These are phyloP conservation scores for Picea mariana DNA, from an alignment of 83 land plant genomes.

Conservation along the genomic window DNA sequence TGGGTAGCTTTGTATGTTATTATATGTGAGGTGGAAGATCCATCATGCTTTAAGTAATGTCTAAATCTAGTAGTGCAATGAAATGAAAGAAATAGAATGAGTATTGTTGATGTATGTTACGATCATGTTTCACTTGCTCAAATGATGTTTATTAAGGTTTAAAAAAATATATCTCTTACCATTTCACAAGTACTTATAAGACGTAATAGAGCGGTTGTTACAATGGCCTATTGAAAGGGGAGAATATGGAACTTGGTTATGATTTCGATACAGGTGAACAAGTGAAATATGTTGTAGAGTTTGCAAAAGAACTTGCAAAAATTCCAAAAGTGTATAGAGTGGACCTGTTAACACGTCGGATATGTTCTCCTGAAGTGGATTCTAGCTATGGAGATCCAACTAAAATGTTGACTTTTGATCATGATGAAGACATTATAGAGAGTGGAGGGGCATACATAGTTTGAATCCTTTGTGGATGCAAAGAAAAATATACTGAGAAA, in stretches of 20 bases:
- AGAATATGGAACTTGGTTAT: constrained; percentile 82
- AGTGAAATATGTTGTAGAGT: constrained; percentile 98
- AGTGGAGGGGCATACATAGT: constrained; percentile 93
- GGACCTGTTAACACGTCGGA: constrained; percentile 87
- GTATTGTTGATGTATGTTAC: too few relatives aligned
- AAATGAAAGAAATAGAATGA: too few relatives aligned
- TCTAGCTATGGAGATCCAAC: constrained; percentile 92
- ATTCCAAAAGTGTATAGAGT: constrained; percentile 85
- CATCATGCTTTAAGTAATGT: too few relatives aligned
- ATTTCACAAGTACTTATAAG: too few relatives aligned
- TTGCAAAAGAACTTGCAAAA: constrained; percentile 79
- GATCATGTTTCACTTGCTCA: too few relatives aligned
- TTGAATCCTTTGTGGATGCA: constrained; percentile 90
- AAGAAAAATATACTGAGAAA: constrained; percentile 62
- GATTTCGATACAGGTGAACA: constrained; percentile 90
- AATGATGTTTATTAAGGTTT: too few relatives aligned
- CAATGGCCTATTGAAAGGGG: constrained; percentile 81
- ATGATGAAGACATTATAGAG: constrained; percentile 47
- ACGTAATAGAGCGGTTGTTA: too few relatives aligned
- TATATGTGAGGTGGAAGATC: too few relatives aligned
- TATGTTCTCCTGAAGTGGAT: constrained; percentile 76
- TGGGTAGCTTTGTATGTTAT: too few relatives aligned
- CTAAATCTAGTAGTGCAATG: too few relatives aligned
- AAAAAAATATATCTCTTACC: too few relatives aligned
- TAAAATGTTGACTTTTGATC: constrained; percentile 75